Base-by-base conservation (phyloP, 1,139 yeast genomes). In the Lodderomyces jiufengensis region DNA sequence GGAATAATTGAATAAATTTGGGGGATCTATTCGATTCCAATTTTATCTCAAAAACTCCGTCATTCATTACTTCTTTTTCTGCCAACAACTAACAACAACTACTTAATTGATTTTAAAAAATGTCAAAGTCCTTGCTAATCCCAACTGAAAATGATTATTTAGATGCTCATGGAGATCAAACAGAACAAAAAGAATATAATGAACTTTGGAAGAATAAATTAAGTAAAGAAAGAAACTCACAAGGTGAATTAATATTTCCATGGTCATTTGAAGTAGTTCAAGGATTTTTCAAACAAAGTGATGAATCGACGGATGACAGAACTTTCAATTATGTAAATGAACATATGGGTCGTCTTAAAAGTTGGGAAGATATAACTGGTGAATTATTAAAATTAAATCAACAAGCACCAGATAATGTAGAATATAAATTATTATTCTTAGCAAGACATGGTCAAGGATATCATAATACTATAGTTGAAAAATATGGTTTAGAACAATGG, bases 381-480 rank as follows among this genome's bases (percentile, higher is more conserved):
- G 60, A 67, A 15, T 43, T 80, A 16, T 43, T 53, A 1, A 38
- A 52, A 9, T 57, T 79, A 48, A 77, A 78, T 44, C 45, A 43
- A 2, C 31, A 46, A 2, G 63, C 71, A 8, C 51, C 47, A 0
- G 47, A 47, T 1, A 63, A 73, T 39, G 76, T 61, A 29, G 50
- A 51, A 21, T 79, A 81, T 54, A 82, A 82, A 51, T 52, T 83
- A 32, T 47, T 83, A 12, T 73, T 78, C 37, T 63, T 80, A 35
- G 88, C 86, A 2, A 70, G 94, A 47, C 94, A 84, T 48, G 94
- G 94, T 7, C 85, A 84, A 55, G 94, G 94, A 0, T 78, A 65
- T 55, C 94, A 84, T 52, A 84, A 84, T 46, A 62, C 69, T 22
- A 78, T 78, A 8, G 75, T 77, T 27, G 60, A 60, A 26, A 70